These are phyloP conservation scores for Abrus pulchellus DNA, from an alignment of 306 rosid genomes.

Conservation along the genomic window DNA sequence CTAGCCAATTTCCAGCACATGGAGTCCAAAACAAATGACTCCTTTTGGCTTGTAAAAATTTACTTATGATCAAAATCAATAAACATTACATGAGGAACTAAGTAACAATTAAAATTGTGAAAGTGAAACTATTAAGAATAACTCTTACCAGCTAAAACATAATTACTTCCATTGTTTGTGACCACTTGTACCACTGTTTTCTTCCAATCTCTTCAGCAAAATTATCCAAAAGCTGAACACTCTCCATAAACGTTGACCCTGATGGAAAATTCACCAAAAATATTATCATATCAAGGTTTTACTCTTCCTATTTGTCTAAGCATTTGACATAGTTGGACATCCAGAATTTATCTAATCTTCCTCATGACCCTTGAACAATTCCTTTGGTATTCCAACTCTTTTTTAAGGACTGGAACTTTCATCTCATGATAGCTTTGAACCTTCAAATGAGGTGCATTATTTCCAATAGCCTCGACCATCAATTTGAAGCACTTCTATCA, in stretches of 20 bases:
- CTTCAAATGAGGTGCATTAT: not conserved
- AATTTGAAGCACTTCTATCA: not conserved
- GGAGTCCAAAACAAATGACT: not conserved
- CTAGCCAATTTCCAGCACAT: not conserved
- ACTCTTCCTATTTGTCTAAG: not conserved
- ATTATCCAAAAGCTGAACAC: not conserved
- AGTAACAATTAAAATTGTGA: not conserved
- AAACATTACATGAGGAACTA: not conserved
- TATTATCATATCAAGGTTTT: not conserved
- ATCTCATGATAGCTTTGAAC: not conserved
- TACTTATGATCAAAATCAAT: not conserved
- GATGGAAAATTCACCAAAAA: not conserved
- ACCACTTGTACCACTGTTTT: not conserved
- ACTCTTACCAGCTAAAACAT: not conserved
- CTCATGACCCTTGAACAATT: constrained; percentile 10
- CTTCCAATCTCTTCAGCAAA: not conserved
- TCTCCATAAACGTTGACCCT: not conserved
- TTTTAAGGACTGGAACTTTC: not conserved
- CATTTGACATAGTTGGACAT: not conserved
- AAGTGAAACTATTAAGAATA: not conserved
- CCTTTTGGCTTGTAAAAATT: not conserved
- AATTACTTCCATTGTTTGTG: not conserved
- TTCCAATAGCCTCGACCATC: not conserved
- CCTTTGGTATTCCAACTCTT: constrained; percentile 8
- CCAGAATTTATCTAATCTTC: not conserved